Percentiles rank a stretch among this genome's conserved stretches.
These are phyloP conservation scores for Umbelopsis sp. DNA, from an alignment of 192 early-diverging fungal genomes.

Conservation along the genomic window DNA sequence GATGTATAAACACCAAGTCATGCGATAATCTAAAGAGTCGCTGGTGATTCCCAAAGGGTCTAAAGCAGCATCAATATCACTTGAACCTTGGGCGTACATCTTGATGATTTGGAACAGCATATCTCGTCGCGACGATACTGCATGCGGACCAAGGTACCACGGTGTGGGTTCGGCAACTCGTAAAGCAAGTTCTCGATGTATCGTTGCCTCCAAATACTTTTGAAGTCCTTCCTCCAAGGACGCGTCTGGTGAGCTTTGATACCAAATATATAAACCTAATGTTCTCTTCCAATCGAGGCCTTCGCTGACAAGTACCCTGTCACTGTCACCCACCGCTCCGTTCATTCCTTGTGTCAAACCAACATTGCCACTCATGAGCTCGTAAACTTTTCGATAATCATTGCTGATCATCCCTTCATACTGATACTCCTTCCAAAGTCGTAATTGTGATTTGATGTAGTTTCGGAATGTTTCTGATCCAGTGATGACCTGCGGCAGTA, in stretches of 20 bases:
- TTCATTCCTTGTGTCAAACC: slow-evolving; percentile 29
- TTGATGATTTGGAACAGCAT: slow-evolving; percentile 78
- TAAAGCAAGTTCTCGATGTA: slow-evolving; percentile 18
- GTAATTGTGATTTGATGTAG: slow-evolving; percentile 45
- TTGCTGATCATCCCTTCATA: slow-evolving; percentile 11
- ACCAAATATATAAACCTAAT: slow-evolving; percentile 68
- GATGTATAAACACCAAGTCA: slow-evolving; percentile 67
- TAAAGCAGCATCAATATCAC: slow-evolving; percentile 62
- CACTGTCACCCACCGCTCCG: slow-evolving; percentile 5
- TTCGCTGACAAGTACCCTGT: slow-evolving; percentile 35
- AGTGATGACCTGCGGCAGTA: slow-evolving; percentile 75
- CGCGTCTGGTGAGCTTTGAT: slow-evolving; percentile 45
- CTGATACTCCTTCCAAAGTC: slow-evolving; percentile 35
- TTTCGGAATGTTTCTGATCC: slow-evolving; percentile 47
- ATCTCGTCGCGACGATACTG: slow-evolving; percentile 40
- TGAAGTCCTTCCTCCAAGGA: slow-evolving; percentile 32
- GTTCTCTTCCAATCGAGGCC: slow-evolving; percentile 69
- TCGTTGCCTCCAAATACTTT: slow-evolving; percentile 32
- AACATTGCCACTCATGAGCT: slow-evolving; percentile 57
- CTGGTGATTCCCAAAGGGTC: slow-evolving; percentile 59
- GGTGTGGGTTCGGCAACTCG: slow-evolving; percentile 41
- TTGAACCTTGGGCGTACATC: slow-evolving; percentile 52
- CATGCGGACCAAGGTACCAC: slow-evolving; percentile 33
- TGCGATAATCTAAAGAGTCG: slow-evolving; percentile 64
- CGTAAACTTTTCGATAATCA: slow-evolving; percentile 58